Base-by-base conservation (phyloP, 768 basidiomycete genomes). In the Cystobasidiopsis lactophilus region DNA sequence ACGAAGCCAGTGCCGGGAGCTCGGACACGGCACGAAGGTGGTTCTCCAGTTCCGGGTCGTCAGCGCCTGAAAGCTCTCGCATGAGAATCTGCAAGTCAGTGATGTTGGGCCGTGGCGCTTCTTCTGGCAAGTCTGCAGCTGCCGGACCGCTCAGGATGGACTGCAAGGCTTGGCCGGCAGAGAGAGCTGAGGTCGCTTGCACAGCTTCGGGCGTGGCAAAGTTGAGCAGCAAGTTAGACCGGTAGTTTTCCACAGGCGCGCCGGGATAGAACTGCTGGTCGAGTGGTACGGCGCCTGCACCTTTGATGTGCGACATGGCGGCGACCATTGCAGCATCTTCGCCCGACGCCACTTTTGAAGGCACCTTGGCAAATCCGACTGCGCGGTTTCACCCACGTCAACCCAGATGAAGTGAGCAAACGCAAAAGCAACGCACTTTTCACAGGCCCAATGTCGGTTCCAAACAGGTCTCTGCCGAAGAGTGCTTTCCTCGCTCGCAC, bases 61-160 rank as follows among this genome's bases (percentile, higher is more conserved):
- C 86, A 80, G 11, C 14, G 26, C 71, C 77, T 62, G 82, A 79
- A 19, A 98, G 73, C 66, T 95, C 86, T 63, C 79, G 77, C 81
- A 96, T 81, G 58, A 98, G 80, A 81, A 93, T 84, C 68, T 95
- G 89, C 64, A 88, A 84, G 67, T 96, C 91, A 2, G 84, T 88
- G 51, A 89, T 45, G 29, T 50, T 52, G 19, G 54, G 54, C n/a
- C 40, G n/a, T 7, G 54, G 54, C 13, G 41, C 54, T 3, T 40
- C 51, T 37, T 46, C 29, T n/a, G n/a, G n/a, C n/a, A n/a, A n/a
- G n/a, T 19, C 58, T 40, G 19, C 26, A 21, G 33, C 70, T 67
- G 52, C 70, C 68, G 56, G 71, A 26, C 53, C 40, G 2, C 46
- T 46, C 23, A 46, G 49, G 10, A 54, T 21, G n/a, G 52, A 29